These are phyloP conservation scores for Capronia epimyces DNA, from an alignment of 2,329 filamentous ascomycete genomes.

Conservation along the genomic window DNA sequence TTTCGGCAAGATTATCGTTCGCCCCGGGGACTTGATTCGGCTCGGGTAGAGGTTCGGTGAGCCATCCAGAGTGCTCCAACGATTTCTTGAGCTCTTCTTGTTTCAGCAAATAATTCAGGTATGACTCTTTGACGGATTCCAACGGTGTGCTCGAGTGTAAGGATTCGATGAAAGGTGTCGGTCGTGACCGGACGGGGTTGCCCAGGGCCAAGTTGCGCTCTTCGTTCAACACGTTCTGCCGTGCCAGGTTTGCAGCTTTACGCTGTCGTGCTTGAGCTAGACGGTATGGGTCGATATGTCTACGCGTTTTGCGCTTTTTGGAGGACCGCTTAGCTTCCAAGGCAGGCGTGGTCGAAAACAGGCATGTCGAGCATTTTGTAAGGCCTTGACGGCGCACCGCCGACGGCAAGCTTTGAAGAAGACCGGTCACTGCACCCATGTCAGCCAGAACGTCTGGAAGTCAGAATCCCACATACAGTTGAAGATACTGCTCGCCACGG, in stretches of 20 bases:
- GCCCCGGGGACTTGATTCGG: conserved; percentile 25
- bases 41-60: conserved; percentile 46
- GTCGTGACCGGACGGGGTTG: conserved; percentile 70
- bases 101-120: conserved; percentile 73
- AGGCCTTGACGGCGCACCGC: conserved; percentile 20
- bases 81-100: conserved; percentile 62
- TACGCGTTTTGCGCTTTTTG: conserved; percentile 23
- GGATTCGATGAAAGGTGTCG: conserved; percentile 77
- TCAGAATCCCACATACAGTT: conserved; percentile 16
- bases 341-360: conserved; percentile 46
- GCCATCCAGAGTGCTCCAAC: conserved; percentile 59
- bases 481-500: conserved; percentile 21
- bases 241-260: conserved; percentile 74
- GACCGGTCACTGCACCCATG: conserved; percentile 21
- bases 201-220: conserved; percentile 63
- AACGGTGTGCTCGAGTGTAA: conserved; percentile 45
- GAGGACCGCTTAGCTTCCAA: conserved; percentile 39
- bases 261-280: conserved; percentile 75
- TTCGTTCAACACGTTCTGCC: conserved; percentile 63
- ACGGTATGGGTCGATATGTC: conserved; percentile 64
- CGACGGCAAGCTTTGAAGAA: conserved; percentile 27
- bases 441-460: conserved; percentile 4
- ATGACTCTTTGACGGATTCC: conserved; percentile 23
- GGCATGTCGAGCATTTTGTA: conserved; percentile 27
- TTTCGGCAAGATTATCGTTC: conserved; percentile 41